Evolutionary conservation across 805 yeast genomes (phyloP), one percentile per base, ranked within the genome.

Genomic region (Metschnikowia hibisci): DNA sequence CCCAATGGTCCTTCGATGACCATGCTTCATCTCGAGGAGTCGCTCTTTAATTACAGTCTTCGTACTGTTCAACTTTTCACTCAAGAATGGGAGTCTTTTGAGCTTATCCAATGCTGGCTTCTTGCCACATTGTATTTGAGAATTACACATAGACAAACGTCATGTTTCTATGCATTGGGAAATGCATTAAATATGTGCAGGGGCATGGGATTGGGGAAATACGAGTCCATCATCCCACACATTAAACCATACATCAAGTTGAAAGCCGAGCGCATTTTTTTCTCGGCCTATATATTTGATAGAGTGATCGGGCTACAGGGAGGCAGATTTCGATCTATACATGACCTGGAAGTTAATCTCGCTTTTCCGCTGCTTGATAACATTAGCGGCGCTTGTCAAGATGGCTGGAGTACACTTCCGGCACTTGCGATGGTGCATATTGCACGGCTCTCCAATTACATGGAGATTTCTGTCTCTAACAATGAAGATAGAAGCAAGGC

Each of bases 261-360:
- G 10, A 79, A 80, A 52, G 71, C 77, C 1, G 64, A 64, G 50
- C 63, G 83, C 38, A 69, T 80, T 1, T 81, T 76, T 54, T 80
- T 82, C 80, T 48, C 71, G 15, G 76, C 74, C 5, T 81, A 72
- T 51, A 68, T 77, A 1, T 63, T 76, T 62, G 87, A 81, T 51
- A 65, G 80, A 46, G 46, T 78, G 12, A 57, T 77, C 46, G 77
- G 77, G 4, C 60, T 78, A 32, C 83, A 78, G 45, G 66, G 70
- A 30, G 85, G 84, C 1, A 60, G 78, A 34, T 61, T 64, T 36
- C 63, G 61, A 55, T 65, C 62, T 25, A 58, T 63, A 27, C 48
- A 55, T 13, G 73, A 66, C 16, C 58, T 57, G 11, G 76, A 72
- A 39, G 57, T 71, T 16, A 54, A 58, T n/a, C 52, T 68, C 4